Evolutionary conservation across 805 yeast genomes (phyloP).

Genomic region (Blastobotrys mokoenaii): DNA sequence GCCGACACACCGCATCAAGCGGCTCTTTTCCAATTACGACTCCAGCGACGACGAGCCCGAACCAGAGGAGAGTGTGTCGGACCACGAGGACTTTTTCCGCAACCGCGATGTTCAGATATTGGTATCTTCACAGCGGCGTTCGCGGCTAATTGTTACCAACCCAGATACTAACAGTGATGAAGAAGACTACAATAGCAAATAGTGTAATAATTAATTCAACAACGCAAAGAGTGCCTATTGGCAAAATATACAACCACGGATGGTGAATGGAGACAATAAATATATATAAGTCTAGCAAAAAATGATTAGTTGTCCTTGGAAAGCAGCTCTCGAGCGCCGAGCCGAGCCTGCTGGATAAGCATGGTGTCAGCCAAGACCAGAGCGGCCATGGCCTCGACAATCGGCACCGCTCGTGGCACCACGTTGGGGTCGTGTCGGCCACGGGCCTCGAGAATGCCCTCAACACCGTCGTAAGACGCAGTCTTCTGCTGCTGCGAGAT

Average conservation of each 20-base stretch:
- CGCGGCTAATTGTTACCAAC: slow-evolving; percentile 51
- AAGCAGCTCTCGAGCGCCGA: slow-evolving; percentile 35
- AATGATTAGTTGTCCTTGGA: not conserved
- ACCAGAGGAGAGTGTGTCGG: slow-evolving; percentile 6
- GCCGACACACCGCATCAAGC: not conserved
- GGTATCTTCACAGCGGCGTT: slow-evolving; percentile 56
- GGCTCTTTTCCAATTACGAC: slow-evolving; percentile 5
- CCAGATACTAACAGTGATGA: slow-evolving; percentile 36
- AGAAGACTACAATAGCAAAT: no score
- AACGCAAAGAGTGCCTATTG: no score
- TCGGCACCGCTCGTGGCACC: slow-evolving; percentile 97
- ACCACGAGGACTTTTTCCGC: slow-evolving; percentile 37
- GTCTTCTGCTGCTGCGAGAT: slow-evolving; percentile 90
- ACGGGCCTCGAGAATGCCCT: slow-evolving; percentile 84
- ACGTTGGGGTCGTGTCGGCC: slow-evolving; percentile 99
- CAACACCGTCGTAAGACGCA: slow-evolving; percentile 78
- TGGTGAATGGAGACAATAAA: no score
- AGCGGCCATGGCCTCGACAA: slow-evolving; percentile 98
- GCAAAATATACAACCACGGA: no score
- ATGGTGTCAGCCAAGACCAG: slow-evolving; percentile 81
- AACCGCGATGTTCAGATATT: slow-evolving; percentile 62
- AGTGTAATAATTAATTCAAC: not conserved
- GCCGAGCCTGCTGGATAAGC: slow-evolving; percentile 80
- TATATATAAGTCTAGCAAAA: no score
- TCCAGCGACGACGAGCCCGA: slow-evolving; percentile 2